phyloP scores from a whole-genome alignment of 1,284 basidiomycete genomes.

The Rhizopogon hawkerae region DNA sequence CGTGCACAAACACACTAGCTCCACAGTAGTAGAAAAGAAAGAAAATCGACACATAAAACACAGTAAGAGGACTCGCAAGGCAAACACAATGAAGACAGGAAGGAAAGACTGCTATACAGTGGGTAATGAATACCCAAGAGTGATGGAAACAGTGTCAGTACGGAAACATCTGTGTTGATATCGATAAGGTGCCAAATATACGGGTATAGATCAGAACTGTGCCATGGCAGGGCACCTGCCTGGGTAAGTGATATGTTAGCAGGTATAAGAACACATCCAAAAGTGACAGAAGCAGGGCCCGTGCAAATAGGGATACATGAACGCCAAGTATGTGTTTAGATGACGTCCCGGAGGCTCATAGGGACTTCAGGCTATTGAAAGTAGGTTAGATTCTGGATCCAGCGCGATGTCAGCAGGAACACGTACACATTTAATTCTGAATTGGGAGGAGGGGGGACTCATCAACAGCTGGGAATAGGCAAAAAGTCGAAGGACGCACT shows the following conservation, averaged over 20 bases:
- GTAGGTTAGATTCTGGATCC: slow-evolving; percentile 12
- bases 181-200: slow-evolving; percentile 42
- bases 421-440: slow-evolving; percentile 83
- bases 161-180: slow-evolving; percentile 52
- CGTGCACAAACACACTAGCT: slow-evolving; percentile 26
- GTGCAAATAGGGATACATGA: slow-evolving; percentile 70
- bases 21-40: not conserved
- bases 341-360: slow-evolving; percentile 76
- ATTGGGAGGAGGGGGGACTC: slow-evolving; percentile 8
- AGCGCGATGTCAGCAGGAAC: not conserved
- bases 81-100: slow-evolving; percentile 22
- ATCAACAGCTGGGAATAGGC: slow-evolving; percentile 8
- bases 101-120: slow-evolving; percentile 66
- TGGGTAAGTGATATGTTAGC: slow-evolving; percentile 37
- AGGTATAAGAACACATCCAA: slow-evolving; percentile 17
- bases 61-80: slow-evolving; percentile 23
- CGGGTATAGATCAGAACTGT: slow-evolving; percentile 55
- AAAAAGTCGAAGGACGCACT: slow-evolving; percentile 37
- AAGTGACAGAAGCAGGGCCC: slow-evolving; percentile 24
- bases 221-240: slow-evolving; percentile 20
- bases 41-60: slow-evolving; percentile 17
- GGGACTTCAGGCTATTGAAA: slow-evolving; percentile 71
- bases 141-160: slow-evolving; percentile 42
- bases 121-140: slow-evolving; percentile 31
- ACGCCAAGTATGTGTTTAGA: slow-evolving; percentile 47